Conservation (phyloP, 192 early-diverging fungal species). For the Diversispora epigaea region DNA sequence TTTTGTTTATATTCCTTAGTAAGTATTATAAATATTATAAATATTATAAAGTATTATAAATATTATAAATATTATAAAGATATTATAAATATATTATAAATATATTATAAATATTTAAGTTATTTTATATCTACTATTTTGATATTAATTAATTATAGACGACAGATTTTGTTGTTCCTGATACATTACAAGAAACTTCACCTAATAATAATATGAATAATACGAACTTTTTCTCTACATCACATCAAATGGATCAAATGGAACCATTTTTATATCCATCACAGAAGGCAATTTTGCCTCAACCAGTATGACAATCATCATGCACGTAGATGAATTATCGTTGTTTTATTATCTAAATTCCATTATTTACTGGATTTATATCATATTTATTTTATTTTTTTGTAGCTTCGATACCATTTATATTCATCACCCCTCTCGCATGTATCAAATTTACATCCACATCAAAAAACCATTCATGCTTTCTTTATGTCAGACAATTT, state of each 20-base stretch:
- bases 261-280: slow-evolving; percentile 22
- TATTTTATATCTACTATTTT: not conserved
- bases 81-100: too few species aligned
- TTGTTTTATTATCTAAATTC: slow-evolving; percentile 2
- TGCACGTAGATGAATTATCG: slow-evolving; percentile 10
- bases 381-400: not conserved
- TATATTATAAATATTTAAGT: not conserved
- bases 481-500: slow-evolving; percentile 86
- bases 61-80: too few species aligned
- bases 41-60: too few species aligned
- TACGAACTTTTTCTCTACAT: slow-evolving; percentile 7
- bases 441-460: slow-evolving; percentile 65
- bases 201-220: slow-evolving; percentile 10
- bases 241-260: not conserved
- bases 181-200: not conserved
- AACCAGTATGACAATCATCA: slow-evolving; percentile 23
- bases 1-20: too few species aligned
- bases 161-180: not conserved
- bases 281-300: slow-evolving; percentile 16
- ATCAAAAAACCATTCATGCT: slow-evolving; percentile 76
- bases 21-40: not conserved
- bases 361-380: not conserved
- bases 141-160: not conserved
- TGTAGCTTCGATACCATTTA: slow-evolving; percentile 77
- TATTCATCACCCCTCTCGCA: slow-evolving; percentile 72